Conservation (phyloP, 331 rosid genomes). For the Malus hybrid region DNA sequence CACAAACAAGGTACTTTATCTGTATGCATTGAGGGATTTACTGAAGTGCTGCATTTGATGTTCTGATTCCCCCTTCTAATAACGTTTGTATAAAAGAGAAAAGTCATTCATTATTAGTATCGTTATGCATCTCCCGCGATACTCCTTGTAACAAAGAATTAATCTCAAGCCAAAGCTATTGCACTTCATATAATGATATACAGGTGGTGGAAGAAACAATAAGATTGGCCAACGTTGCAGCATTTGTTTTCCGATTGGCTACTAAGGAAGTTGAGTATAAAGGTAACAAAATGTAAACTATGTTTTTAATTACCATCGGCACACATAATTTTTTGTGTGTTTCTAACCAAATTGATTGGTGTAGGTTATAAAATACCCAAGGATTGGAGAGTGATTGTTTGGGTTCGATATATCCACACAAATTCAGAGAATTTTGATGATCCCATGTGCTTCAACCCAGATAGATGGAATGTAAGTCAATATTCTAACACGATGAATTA, state of each 20-base stretch:
- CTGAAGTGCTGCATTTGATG: too few species aligned
- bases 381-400: slow-evolving; percentile 24
- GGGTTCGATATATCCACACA: slow-evolving; percentile 31
- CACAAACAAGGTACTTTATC: slow-evolving; percentile 23
- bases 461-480: slow-evolving; percentile 33
- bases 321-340: not conserved
- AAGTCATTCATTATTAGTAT: too few species aligned
- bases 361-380: slow-evolving; percentile 16
- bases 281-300: not conserved
- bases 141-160: too few species aligned
- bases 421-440: slow-evolving; percentile 30
- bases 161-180: too few species aligned
- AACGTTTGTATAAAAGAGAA: too few species aligned
- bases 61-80: too few species aligned
- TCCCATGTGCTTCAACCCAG: slow-evolving; percentile 38
- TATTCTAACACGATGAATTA: not conserved
- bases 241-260: slow-evolving; percentile 13
- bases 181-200: too few species aligned
- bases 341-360: not conserved
- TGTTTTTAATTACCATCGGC: not conserved
- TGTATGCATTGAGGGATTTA: not conserved
- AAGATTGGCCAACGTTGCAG: slow-evolving; percentile 34
- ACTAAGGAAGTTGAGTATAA: slow-evolving; percentile 23
- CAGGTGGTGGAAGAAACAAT: slow-evolving; percentile 42
- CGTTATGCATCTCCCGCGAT: too few species aligned